Base-by-base conservation (phyloP, 2,329 filamentous ascomycete species). In the Didymella arachidicola region DNA sequence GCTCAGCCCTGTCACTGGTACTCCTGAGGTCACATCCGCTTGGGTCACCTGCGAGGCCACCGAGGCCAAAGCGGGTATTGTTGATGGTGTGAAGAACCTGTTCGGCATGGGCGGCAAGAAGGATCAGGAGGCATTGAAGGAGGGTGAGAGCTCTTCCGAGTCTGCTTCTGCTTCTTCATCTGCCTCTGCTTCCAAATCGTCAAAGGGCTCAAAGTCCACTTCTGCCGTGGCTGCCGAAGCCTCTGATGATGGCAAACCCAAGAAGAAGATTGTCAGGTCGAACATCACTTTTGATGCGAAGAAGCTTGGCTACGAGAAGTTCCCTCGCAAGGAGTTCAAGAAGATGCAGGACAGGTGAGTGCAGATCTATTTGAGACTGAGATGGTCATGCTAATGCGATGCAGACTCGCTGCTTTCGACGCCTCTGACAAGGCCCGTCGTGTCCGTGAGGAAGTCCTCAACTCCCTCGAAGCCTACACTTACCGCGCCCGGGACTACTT, bases 21-120 rank as follows among this genome's bases (percentile, higher is more conserved):
- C 96, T 66, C 92, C 96, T 3, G 89, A 93, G 61, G 84, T 98
- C 50, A 77, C 85, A 55, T 87, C 87, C 68, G 90, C 90, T n/a
- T 84, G 84, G 56, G 88, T 95, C 6, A 93, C 93, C 75, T 99
- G 95, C 72, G 91, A 96, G 74, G 86, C 89, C 26, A 91, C 96
- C 51, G 84, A 88, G 45, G 87, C 87, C 77, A 92, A 93, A 75
- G 91, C 91, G 63, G 88, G 89, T 50, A 86, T 98, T 47, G 91
- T 97, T 46, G 94, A 97, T 72, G 93, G 92, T 42, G 92, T 98
- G 65, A 99, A 99, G 83, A 96, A 93, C 64, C 86, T 97, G 62
- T 96, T 99, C 73, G 95, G 95, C 6, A 93, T 98, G 73, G 95
- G 94, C 26, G 91, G 91, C 71, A 92, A 92, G 79, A 96, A 96